Conservation (phyloP, 192 early-diverging fungal genomes). For the Coemansia sp. region DNA sequence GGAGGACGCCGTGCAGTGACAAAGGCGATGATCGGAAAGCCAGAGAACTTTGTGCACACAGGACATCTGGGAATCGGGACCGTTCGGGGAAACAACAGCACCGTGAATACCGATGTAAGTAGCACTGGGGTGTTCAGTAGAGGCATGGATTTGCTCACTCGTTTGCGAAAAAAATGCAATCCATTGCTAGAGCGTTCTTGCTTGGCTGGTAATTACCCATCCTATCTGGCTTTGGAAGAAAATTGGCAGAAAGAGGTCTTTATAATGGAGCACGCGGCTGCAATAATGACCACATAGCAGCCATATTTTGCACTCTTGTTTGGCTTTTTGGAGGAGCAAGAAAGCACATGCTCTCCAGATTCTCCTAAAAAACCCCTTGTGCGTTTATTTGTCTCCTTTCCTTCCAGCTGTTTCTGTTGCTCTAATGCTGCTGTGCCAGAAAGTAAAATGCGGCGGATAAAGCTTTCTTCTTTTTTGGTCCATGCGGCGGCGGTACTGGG, state of each 20-base stretch:
- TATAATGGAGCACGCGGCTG: neutral
- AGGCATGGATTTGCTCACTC: no score
- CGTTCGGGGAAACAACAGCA: constrained; percentile 27
- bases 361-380: no score
- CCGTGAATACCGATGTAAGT: constrained; percentile 47
- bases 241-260: neutral
- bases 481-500: neutral
- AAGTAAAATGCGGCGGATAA: neutral
- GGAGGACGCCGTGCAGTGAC: constrained; percentile 30
- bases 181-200: no score
- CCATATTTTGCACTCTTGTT: neutral
- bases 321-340: neutral
- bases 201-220: no score
- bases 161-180: no score
- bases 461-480: neutral
- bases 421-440: neutral
- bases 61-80: constrained; percentile 52
- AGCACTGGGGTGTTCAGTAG: no score
- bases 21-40: constrained; percentile 54
- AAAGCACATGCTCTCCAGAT: neutral
- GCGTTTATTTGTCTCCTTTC: neutral
- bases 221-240: neutral
- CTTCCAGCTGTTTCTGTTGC: neutral
- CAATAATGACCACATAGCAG: neutral
- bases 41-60: constrained; percentile 55